Evolutionary conservation across 306 rosid species (phyloP).

Genomic region (Cyclanthera cordifolia): DNA sequence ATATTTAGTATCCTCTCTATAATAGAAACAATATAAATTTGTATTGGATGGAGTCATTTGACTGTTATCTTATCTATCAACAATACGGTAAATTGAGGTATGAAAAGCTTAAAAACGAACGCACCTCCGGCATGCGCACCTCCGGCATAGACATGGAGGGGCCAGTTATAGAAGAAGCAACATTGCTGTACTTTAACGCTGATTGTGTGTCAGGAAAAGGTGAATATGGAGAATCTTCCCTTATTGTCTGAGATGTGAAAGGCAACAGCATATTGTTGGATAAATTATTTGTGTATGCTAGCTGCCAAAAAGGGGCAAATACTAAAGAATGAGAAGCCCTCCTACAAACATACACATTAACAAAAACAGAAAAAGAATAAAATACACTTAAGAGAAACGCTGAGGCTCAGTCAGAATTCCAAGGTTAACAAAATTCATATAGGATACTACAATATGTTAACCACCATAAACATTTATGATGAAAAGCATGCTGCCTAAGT

Average conservation of each 20-base stretch:
- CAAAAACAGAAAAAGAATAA: background rate
- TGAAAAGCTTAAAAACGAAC: background rate
- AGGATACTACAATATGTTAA: background rate
- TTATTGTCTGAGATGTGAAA: conserved; percentile 57
- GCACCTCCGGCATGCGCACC: conserved; percentile 66
- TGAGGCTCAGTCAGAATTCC: background rate
- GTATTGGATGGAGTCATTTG: background rate
- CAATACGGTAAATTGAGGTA: conserved; percentile 13
- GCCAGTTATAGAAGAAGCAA: conserved; percentile 68
- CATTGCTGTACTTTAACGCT: conserved; percentile 69
- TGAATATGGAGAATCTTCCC: conserved; percentile 85
- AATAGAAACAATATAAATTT: too few relatives aligned
- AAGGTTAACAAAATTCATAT: background rate
- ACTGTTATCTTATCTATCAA: conserved; percentile 2
- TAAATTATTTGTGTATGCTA: conserved; percentile 75
- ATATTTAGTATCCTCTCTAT: background rate
- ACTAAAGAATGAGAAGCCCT: conserved; percentile 4
- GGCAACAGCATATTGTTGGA: conserved; percentile 66
- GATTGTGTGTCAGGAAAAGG: conserved; percentile 79
- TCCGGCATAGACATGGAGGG: conserved; percentile 72
- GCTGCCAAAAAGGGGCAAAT: conserved; percentile 19
- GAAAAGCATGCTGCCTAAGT: background rate
- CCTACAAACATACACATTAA: background rate
- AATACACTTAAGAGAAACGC: background rate
- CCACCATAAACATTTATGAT: background rate